Base-by-base conservation (phyloP, 2,329 filamentous ascomycete species). In the Pseudogymnoascus verrucosus region DNA sequence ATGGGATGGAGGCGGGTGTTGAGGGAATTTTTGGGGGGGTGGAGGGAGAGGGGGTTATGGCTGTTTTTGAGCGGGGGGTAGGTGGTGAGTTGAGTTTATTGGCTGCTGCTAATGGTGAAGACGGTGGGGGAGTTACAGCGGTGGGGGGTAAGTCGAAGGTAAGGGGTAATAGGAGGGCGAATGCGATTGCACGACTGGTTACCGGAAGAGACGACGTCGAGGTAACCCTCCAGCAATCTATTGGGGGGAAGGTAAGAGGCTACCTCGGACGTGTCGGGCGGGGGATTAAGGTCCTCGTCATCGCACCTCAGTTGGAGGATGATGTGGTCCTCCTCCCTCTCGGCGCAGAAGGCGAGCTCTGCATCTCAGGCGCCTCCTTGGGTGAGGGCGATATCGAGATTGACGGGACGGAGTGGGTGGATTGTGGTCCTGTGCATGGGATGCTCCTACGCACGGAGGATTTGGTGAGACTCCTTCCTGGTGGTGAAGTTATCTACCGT, bases 381-480 rank as follows among this genome's bases (percentile, higher is more conserved):
- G 85, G 88, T 64, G 79, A 83, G 73, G 79, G 23, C 3, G 5
- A 26, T 26, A 26, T 5, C 5, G 23, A 82, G 3, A 75, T 90
- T 42, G 91, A 88, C 0, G 74, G 78, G 0, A 76, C 80, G 11
- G 91, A 87, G 68, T 93, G 59, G 67, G 84, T 0, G 89, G 34
- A 19, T n/a, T n/a, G n/a, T 1, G 19, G 47, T 96, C 70, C 80
- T 86, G 0, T 65, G 72, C 4, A 60, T 34, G 92, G 92, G 1
- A 84, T 86, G 1, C 75, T 97, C 0, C 96, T 96, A 71, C 84
- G 90, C 11, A 92, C 89, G 36, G 92, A 93, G 0, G 92, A 97
- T 70, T 80, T 91, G 69, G 93, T 91, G 0, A 82, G 91, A 19
- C 83, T 96, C 76, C 82, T 96, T 86, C 0, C 62, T 62, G 89